Conservation (phyloP, 1,139 yeast species). For the Arxiozyma telluris region DNA sequence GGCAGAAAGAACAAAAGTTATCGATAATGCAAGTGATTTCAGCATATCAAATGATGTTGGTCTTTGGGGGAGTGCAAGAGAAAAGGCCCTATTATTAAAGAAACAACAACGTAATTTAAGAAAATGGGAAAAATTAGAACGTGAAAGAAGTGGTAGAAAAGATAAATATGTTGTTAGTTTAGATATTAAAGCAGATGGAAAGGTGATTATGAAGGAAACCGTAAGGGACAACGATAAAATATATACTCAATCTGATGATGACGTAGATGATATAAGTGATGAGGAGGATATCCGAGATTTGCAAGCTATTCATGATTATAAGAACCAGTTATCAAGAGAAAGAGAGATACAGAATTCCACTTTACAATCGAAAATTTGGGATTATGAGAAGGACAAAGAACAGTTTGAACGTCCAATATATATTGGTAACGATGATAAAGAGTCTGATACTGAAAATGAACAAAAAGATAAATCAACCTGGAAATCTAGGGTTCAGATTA, state of each 20-base stretch:
- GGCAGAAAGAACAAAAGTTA: conserved; percentile 81
- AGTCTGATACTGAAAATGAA: background rate
- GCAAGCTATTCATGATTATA: conserved; percentile 31
- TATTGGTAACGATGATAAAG: conserved; percentile 12
- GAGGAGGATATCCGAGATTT: conserved; percentile 26
- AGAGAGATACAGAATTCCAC: conserved; percentile 27
- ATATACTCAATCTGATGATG: conserved; percentile 24
- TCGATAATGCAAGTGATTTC: conserved; percentile 89
- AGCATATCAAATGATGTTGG: conserved; percentile 88
- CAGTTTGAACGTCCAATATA: conserved; percentile 39
- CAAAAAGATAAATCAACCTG: background rate
- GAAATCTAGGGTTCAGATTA: conserved; percentile 20
- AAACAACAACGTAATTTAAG: conserved; percentile 69
- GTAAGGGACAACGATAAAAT: conserved; percentile 14
- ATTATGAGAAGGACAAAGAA: conserved; percentile 42
- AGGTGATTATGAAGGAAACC: conserved; percentile 36
- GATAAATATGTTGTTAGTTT: conserved; percentile 60
- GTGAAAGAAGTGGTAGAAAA: conserved; percentile 60
- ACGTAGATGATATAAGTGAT: conserved; percentile 23
- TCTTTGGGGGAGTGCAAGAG: conserved; percentile 86
- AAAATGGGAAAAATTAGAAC: conserved; percentile 50
- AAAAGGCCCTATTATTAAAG: conserved; percentile 73
- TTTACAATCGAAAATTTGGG: conserved; percentile 43
- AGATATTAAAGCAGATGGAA: conserved; percentile 68
- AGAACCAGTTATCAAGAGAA: conserved; percentile 29